Evolutionary conservation across 2,329 filamentous ascomycete species (phyloP).

Genomic region (Penicillium sumatraense): DNA sequence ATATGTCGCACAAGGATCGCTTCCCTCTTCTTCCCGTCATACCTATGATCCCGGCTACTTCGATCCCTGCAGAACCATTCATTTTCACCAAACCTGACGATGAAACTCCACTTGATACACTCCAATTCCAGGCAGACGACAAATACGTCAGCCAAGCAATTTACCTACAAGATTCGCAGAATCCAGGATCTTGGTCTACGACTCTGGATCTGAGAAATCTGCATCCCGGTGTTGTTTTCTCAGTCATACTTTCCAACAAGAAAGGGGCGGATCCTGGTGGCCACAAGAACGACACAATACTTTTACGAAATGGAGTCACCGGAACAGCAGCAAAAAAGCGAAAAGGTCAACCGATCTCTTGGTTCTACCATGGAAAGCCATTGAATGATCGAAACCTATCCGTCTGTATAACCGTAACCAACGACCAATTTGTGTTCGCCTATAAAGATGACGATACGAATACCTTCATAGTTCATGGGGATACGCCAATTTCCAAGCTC

Average conservation of each 20-base stretch:
- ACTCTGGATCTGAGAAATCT: constrained; percentile 5
- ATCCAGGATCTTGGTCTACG: constrained; percentile 4
- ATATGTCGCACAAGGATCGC: not conserved
- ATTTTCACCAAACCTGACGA: constrained; percentile 1
- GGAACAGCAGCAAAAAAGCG: constrained; percentile 12
- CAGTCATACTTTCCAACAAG: constrained; percentile 10
- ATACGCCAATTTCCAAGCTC: constrained; percentile 12
- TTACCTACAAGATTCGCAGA: constrained; percentile 4
- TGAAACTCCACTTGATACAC: not conserved
- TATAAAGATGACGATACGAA: constrained; percentile 4
- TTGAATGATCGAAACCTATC: constrained; percentile 10
- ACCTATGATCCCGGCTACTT: not conserved
- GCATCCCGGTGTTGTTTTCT: constrained; percentile 8
- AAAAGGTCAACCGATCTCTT: not conserved
- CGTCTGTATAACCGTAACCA: constrained; percentile 4
- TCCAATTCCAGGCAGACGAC: not conserved
- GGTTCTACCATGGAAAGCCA: constrained; percentile 15
- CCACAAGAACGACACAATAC: constrained; percentile 1
- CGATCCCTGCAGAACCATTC: constrained; percentile 2
- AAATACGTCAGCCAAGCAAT: constrained; percentile 8
- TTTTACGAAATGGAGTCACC: constrained; percentile 12
- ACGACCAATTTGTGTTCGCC: constrained; percentile 8
- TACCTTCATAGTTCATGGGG: not conserved
- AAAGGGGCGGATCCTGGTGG: not conserved
- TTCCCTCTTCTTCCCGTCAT: constrained; percentile 4